phyloP scores from a whole-genome alignment of 352 stramenopile species.

The Globisporangium cystogenes region DNA sequence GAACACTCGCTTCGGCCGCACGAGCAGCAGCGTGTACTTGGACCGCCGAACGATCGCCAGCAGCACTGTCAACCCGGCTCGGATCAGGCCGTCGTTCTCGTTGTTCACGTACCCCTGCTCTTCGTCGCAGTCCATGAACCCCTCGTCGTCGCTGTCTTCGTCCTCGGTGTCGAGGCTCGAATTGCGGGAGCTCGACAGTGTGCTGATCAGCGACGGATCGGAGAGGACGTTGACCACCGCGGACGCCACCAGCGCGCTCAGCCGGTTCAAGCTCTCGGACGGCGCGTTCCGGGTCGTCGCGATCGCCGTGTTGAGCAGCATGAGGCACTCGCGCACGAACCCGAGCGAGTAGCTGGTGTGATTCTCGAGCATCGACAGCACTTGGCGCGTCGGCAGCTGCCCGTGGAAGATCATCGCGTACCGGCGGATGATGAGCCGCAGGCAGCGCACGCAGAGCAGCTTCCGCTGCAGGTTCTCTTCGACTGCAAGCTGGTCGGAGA shows the following conservation, averaged over 20 bases:
- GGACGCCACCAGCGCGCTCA: constrained; percentile 37
- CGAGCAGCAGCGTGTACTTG: constrained; percentile 59
- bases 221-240: constrained; percentile 56
- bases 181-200: constrained; percentile 25
- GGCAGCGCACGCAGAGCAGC: constrained; percentile 53
- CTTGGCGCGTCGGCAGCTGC: constrained; percentile 51
- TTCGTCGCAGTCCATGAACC: constrained; percentile 46
- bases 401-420: constrained; percentile 81
- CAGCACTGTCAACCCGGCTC: constrained; percentile 63
- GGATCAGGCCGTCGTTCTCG: constrained; percentile 55
- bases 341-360: constrained; percentile 33
- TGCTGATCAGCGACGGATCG: constrained; percentile 47
- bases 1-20: constrained; percentile 66
- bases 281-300: constrained; percentile 56
- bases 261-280: constrained; percentile 55
- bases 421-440: constrained; percentile 62
- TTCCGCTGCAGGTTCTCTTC: constrained; percentile 58
- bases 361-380: constrained; percentile 57
- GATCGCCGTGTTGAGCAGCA: constrained; percentile 70
- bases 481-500: constrained; percentile 63
- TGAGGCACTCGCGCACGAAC: constrained; percentile 73
- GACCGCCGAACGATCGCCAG: constrained; percentile 59
- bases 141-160: constrained; percentile 26
- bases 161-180: constrained; percentile 19
- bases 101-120: constrained; percentile 57